A percentile compares a stretch with the other conserved stretches of the same genome.
These are phyloP conservation scores for Penicillium alfredii DNA, from an alignment of 495 filamentous ascomycete genomes.

Conservation along the genomic window DNA sequence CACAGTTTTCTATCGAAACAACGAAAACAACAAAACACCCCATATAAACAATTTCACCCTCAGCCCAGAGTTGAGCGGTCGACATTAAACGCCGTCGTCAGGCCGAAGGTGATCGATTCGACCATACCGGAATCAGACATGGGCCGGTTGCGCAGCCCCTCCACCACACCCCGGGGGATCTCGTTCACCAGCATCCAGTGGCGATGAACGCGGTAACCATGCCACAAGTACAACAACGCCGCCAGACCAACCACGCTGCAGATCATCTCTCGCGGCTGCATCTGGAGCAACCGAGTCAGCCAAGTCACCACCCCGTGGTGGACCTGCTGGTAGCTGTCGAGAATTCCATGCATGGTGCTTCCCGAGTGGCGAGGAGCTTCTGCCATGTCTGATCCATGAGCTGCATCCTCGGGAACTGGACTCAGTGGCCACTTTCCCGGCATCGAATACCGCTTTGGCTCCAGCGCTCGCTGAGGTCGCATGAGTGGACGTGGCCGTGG, in stretches of 20 bases:
- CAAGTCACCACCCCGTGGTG: not conserved
- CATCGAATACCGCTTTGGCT: no score
- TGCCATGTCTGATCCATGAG: not conserved
- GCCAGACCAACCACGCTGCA: not conserved
- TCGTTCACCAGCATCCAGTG: not conserved
- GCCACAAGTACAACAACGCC: not conserved
- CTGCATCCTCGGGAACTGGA: not conserved
- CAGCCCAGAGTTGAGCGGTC: no score
- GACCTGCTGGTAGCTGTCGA: no score
- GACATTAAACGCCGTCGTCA: not conserved
- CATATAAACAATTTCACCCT: no score
- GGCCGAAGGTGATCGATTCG: not conserved
- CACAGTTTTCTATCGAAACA: no score
- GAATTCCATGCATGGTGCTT: no score
- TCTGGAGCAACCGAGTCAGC: not conserved
- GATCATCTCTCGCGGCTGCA: not conserved
- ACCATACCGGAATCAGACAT: not conserved
- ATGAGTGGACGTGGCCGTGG: no score
- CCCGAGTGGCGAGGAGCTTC: no score
- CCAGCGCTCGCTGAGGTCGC: no score
- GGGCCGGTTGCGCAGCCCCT: not conserved
- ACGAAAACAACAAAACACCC: no score
- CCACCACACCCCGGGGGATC: not conserved
- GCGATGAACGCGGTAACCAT: not conserved
- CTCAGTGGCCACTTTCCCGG: not conserved